Base-by-base conservation (phyloP, 768 basidiomycete genomes). In the Epithele typhae region DNA sequence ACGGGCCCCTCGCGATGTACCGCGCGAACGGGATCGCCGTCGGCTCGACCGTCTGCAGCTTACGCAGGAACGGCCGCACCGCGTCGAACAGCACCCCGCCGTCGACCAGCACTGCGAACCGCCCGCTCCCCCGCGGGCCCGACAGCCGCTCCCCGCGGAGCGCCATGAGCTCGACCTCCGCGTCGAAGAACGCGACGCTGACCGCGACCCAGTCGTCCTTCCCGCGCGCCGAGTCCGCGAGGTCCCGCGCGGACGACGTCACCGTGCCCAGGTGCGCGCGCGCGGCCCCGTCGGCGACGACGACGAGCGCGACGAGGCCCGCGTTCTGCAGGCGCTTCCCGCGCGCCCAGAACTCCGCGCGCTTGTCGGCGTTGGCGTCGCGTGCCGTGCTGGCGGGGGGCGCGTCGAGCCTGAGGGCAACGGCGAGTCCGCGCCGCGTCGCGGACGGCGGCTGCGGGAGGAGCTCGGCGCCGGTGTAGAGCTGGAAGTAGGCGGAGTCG, bases 41-140 rank as follows among this genome's bases (percentile, higher is more conserved):
- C 0, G 86, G 82, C 44, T 81, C 82, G 1, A 67, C 63, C 50
- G 36, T 43, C 49, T 77, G 70, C 3, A 88, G 68, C 0, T 77
- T 72, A 46, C 82, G 72, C 12, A 88, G 68, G 66, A 87, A 87
- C 0, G 86, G 86, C 7, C 81, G 69, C 25, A 83, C 74, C 0
- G 81, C 69, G 49, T 84, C 84, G 49, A 75, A 85, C 76, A 87
- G 75, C 46, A 87, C 75, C 0, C 77, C 73, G 0, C 77, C 71
- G 49, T 87, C 84, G 12, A 87, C 64, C 18, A 87, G 64, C 2
- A 83, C 42, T 38, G 44, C 51, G 45, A 52, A 58, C 7, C 27
- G 8, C 8, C 27, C 27, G 14, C 14, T 30, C 27, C 27, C 27
- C n/a, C n/a, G n/a, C n/a, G n/a, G 6, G 55, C 56, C 4, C 73